phyloP scores from a whole-genome alignment of 2,329 filamentous ascomycete genomes.

The Ophiocordyceps robertsii region DNA sequence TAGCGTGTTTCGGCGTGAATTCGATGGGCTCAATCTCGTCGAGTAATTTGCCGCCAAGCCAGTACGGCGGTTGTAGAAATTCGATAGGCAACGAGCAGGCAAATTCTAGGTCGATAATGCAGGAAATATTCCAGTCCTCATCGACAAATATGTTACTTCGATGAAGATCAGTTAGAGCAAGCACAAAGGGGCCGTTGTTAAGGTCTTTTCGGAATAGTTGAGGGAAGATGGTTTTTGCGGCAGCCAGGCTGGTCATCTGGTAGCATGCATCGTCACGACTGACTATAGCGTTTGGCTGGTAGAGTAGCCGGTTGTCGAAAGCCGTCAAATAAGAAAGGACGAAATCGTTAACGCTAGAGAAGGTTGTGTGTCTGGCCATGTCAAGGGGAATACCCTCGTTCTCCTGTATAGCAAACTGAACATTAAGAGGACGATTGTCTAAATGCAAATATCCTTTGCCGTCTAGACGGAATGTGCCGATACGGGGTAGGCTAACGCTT shows the following conservation, averaged over 20 bases:
- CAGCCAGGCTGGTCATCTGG: constrained; percentile 7
- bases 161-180: constrained; percentile 17
- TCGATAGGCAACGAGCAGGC: constrained; percentile 16
- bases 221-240: constrained; percentile 4
- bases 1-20: constrained; percentile 2
- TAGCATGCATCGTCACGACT: constrained; percentile 4
- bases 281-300: constrained; percentile 8
- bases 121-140: constrained; percentile 18
- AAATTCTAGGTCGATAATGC: constrained; percentile 19
- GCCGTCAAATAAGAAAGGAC: constrained; percentile 5
- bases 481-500: constrained; percentile 12
- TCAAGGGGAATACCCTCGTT: constrained; percentile 6
- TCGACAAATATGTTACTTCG: constrained; percentile 20
- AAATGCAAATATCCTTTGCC: constrained; percentile 16
- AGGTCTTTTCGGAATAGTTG: constrained; percentile 9
- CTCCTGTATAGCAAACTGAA: constrained; percentile 5
- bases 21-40: constrained; percentile 1
- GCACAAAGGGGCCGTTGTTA: constrained; percentile 12
- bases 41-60: constrained; percentile 17
- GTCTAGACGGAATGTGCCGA: constrained; percentile 14
- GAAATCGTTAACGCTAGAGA: constrained; percentile 6
- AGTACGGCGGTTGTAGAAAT: constrained; percentile 6
- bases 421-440: constrained; percentile 8
- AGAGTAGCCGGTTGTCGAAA: constrained; percentile 7
- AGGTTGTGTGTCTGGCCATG: constrained; percentile 4